These are phyloP conservation scores for Penicillium verrucosum DNA, from an alignment of 2,329 filamentous ascomycete genomes.

Conservation along the genomic window DNA sequence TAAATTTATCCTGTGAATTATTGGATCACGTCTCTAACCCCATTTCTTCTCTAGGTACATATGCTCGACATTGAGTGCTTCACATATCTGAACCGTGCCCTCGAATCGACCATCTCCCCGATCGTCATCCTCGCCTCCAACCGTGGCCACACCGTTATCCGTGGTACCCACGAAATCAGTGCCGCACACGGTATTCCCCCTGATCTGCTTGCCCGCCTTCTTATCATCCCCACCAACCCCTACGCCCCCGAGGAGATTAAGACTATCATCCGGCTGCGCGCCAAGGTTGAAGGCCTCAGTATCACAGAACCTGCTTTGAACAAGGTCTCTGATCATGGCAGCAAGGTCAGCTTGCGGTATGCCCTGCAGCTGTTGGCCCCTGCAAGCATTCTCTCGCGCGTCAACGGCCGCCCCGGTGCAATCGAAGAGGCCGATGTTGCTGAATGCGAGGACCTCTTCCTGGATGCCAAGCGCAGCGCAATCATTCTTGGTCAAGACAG, in stretches of 20 bases:
- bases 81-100: slow-evolving; percentile 96
- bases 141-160: slow-evolving; percentile 87
- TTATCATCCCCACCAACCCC: slow-evolving; percentile 92
- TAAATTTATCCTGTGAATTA: slow-evolving; percentile 15
- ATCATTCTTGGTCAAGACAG: slow-evolving; percentile 64
- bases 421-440: slow-evolving; percentile 74
- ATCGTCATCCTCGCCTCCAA: slow-evolving; percentile 98
- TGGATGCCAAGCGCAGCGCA: slow-evolving; percentile 77
- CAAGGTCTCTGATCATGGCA: slow-evolving; percentile 81
- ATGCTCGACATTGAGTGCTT: slow-evolving; percentile 99
- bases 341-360: slow-evolving; percentile 86
- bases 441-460: slow-evolving; percentile 80
- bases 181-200: slow-evolving; percentile 91
- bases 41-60: slow-evolving; percentile 65
- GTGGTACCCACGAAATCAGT: slow-evolving; percentile 73
- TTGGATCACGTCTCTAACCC: slow-evolving; percentile 10
- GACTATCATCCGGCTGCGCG: slow-evolving; percentile 80
- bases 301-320: slow-evolving; percentile 80
- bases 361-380: slow-evolving; percentile 88
- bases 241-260: slow-evolving; percentile 89
- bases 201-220: slow-evolving; percentile 86
- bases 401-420: slow-evolving; percentile 67
- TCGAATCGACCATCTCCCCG: slow-evolving; percentile 90
- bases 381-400: slow-evolving; percentile 83
- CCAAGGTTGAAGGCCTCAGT: slow-evolving; percentile 74